Conservation (phyloP, 495 filamentous ascomycete species). For the Glonium stellatum region DNA sequence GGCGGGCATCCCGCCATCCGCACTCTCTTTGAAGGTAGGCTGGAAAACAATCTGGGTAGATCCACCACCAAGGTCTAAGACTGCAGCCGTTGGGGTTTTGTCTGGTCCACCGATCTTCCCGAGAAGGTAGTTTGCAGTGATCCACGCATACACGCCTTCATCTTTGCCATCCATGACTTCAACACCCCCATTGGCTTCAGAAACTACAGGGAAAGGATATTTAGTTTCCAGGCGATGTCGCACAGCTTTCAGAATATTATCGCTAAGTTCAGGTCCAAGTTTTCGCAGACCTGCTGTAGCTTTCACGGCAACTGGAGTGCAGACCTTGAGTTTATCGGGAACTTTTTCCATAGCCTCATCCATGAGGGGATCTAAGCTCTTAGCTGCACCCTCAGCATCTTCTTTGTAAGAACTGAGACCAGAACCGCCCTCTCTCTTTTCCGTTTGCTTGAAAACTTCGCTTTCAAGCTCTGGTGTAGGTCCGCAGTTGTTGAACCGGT, state of each 20-base stretch:
- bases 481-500: conserved; percentile 98
- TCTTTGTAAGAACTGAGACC: conserved; percentile 80
- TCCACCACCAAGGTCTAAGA: conserved; percentile 94
- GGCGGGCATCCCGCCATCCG: conserved; percentile 77
- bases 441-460: conserved; percentile 85
- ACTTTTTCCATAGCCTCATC: conserved; percentile 74
- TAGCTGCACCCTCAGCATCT: conserved; percentile 79
- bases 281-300: conserved; percentile 89
- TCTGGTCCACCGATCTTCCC: conserved; percentile 94
- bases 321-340: conserved; percentile 77
- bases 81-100: conserved; percentile 79
- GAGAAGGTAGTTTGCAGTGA: conserved; percentile 95
- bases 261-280: conserved; percentile 72
- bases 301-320: conserved; percentile 90
- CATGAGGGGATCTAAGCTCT: conserved; percentile 81
- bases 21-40: conserved; percentile 73
- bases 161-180: conserved; percentile 93
- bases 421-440: conserved; percentile 66
- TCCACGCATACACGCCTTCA: conserved; percentile 99
- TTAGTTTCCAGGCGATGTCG: conserved; percentile 72
- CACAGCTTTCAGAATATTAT: conserved; percentile 80
- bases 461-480: conserved; percentile 87
- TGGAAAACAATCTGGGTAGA: conserved; percentile 98
- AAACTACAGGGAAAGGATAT: conserved; percentile 91
- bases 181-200: conserved; percentile 74